Evolutionary conservation across 1,284 basidiomycete species (phyloP), one percentile per base, ranked within the genome.

Genomic region (Rhodotorula sp.): DNA sequence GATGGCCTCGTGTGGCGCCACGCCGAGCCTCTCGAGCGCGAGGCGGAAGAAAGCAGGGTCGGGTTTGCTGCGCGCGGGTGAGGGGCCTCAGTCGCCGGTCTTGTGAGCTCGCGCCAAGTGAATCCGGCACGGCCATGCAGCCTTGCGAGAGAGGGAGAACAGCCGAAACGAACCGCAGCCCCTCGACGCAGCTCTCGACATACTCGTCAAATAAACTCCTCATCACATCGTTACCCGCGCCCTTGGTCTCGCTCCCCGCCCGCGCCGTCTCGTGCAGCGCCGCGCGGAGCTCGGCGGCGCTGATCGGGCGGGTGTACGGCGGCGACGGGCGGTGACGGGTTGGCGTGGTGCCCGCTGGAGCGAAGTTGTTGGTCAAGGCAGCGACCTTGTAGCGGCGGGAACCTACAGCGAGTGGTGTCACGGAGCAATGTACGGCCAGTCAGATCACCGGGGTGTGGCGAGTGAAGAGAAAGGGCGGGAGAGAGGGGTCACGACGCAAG

Each of bases 311-410:
- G 9, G 36, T 15, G 32, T 32, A 70, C 0, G 63, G 50, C 29
- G 64, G 54, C 1, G 58, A 53, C 5, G 68, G 41, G 25, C 41
- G 46, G 32, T 61, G 44, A 1, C 68, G 64, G 7, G 39, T 17
- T 1, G 67, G 67, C 0, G 37, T 68, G 9, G 72, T 67, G 32
- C 74, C 64, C 3, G 72, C 8, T 50, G 69, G 32, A 69, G 60
- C 58, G 71, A 75, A 73, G 76, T 82, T 82, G 76, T 82, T 82
- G 29, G 81, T 82, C 60, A 82, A 60, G 8, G 81, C 81, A 13
- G 80, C 81, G 19, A 82, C 66, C 34, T 76, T 79, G 72, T 78
- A 81, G 32, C 69, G 72, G 32, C 76, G 76, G 0, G 78, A 77
- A 5, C 72, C 81, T 81, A 19, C 39, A 17, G 39, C 39, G 39